Base-by-base conservation (phyloP, 139 green algal genomes). In the Tetradesmus lagerheimii region DNA sequence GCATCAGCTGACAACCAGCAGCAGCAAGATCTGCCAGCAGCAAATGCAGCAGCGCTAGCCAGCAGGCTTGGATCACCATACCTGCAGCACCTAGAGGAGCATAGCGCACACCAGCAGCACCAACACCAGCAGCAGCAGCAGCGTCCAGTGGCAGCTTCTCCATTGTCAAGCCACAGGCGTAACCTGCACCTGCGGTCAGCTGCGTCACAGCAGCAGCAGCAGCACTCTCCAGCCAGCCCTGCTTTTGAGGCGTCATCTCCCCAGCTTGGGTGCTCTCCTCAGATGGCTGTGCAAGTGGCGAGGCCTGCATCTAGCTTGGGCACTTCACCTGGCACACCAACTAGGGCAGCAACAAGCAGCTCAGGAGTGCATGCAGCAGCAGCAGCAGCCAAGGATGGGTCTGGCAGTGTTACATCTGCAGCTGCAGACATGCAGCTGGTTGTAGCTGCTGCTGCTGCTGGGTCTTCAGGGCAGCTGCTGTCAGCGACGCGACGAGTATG, bases 121-220 rank as follows among this genome's bases (percentile, higher is more conserved):
- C n/a, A 87, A 5, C 81, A 87, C 34, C 81, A 50, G 31, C n/a
- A 75, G 50, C 31, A 45, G 16, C 80, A 86, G 50, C 80, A 57
- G 43, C 25, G 79, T 11, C 38, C 79, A 20, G 29, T 86, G n/a
- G 37, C 80, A 75, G 82, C 83, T 27, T 88, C 83, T 1, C 83
- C 83, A 31, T 29, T 88, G 83, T 88, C 83, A 15, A 27, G 4
- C 38, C 25, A 80, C 83, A 80, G 83, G 83, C 83, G 34, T 9
- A 80, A 78, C 53, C 25, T 87, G 53, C 53, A 78, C 35, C 34
- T 78, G 39, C 15, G 25, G 27, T 18, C 78, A 84, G 78, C 78
- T 5, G 39, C 78, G 39, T 34, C 78, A 35, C 83, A 88, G 62
- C 64, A 66, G 27, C 64, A 62, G 62, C 45, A 27, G 25, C 23